phyloP scores from a whole-genome alignment of 2,329 filamentous ascomycete species.

The Cercospora sp. region DNA sequence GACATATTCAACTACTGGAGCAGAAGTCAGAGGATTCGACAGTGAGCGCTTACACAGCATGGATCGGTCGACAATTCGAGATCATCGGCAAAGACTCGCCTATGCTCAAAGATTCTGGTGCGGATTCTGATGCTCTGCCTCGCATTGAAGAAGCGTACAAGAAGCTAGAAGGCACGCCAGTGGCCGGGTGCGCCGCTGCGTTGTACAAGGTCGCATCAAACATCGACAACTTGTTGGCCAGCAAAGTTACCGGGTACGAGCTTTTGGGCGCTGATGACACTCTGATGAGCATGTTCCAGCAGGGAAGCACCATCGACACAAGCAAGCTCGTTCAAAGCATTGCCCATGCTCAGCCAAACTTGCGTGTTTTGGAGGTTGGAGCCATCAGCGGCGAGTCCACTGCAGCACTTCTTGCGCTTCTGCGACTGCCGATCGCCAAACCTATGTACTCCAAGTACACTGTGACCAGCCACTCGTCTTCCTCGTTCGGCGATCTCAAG shows the following conservation, averaged over 20 bases:
- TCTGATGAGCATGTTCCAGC: neutral
- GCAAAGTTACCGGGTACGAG: neutral
- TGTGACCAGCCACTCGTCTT: neutral
- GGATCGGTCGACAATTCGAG: neutral
- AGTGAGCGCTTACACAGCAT: neutral
- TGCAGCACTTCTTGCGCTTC: neutral
- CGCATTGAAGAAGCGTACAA: neutral
- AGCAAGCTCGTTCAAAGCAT: neutral
- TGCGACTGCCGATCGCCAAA: neutral
- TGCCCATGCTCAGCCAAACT: neutral
- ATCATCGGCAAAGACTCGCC: neutral
- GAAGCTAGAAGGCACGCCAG: neutral
- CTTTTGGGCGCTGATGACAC: neutral
- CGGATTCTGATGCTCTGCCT: neutral
- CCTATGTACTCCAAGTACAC: conserved; percentile 28
- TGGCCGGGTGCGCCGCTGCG: neutral
- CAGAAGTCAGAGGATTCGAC: neutral
- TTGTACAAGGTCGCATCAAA: neutral
- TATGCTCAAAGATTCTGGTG: neutral
- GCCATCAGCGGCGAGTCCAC: neutral
- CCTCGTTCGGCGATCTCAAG: neutral
- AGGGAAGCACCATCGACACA: neutral
- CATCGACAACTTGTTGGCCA: neutral
- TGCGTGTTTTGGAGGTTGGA: conserved; percentile 8
- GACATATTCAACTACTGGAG: neutral